Evolutionary conservation across 805 yeast genomes (phyloP), one percentile per base, ranked within the genome.

Genomic region (Saccharomycopsis oosterbeekiorum): DNA sequence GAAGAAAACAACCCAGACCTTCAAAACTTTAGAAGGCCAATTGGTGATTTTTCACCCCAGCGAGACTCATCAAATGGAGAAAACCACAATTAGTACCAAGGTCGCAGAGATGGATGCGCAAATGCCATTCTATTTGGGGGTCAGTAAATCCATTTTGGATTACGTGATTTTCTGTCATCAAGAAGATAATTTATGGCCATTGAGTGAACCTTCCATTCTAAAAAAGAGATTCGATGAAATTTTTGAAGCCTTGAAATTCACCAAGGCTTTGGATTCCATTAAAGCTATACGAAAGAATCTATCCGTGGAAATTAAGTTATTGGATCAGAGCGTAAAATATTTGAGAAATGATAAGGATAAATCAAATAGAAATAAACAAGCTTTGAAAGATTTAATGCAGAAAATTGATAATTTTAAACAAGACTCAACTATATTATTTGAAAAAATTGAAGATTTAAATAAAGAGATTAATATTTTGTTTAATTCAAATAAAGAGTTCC

Each of bases 91-190:
- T 21, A 85, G 91, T 62, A 85, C 96, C 1, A 85, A 92, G 66
- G 85, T 90, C 64, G 84, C 89, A 0, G 98, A 93, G 64, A 77
- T 94, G 57, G 97, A 94, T 68, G 73, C 79, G 4, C 86, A 86
- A 60, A 85, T 94, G 43, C 97, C 98, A 1, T 77, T 80, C 26
- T 85, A 84, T 65, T 76, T 94, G 60, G 99, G 99, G 5, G 96
- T 92, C 0, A 88, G 97, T 0, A 82, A 83, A 62, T 88, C 98
- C 0, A 83, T 94, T 60, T 74, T 94, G 58, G 97, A 93, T 66
- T 89, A 90, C 70, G 99, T 94, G 51, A 85, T 93, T 1, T 94
- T 94, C 73, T 93, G 99, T 69, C 99, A 94, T 69, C 99, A 94
- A 71, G 99, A 94, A 69, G 99, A 94, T 63, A 85, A 93, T 67